A percentile compares a stretch with the other conserved stretches of the same genome.
Conservation (phyloP, 805 yeast genomes). For the Zygosaccharomyces pseudorouxii region DNA sequence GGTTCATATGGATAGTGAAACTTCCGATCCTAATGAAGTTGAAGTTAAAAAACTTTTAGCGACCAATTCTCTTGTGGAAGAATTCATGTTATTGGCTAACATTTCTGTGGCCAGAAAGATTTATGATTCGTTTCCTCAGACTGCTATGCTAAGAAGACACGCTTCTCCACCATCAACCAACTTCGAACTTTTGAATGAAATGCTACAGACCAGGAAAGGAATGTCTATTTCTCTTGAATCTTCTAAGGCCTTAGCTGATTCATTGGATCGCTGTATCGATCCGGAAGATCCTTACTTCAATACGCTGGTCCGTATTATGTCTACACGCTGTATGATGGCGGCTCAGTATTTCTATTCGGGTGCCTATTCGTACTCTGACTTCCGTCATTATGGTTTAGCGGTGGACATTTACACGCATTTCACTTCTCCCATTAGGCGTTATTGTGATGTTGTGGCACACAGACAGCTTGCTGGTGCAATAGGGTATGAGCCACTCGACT, state of each 20-base stretch:
- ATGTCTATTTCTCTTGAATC: slow-evolving; percentile 74
- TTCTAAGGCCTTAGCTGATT: slow-evolving; percentile 88
- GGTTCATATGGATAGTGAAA: slow-evolving; percentile 94
- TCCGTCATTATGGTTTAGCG: slow-evolving; percentile 95
- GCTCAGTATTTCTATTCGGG: slow-evolving; percentile 97
- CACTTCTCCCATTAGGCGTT: slow-evolving; percentile 96
- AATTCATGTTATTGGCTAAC: slow-evolving; percentile 96
- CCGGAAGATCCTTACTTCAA: slow-evolving; percentile 84
- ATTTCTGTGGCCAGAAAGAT: slow-evolving; percentile 93
- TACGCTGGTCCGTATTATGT: slow-evolving; percentile 90
- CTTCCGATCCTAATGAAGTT: slow-evolving; percentile 93
- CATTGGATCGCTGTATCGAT: slow-evolving; percentile 84
- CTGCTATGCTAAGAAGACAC: slow-evolving; percentile 97
- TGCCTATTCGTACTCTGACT: slow-evolving; percentile 81
- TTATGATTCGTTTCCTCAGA: slow-evolving; percentile 90
- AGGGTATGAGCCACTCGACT: slow-evolving; percentile 79
- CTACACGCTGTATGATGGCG: slow-evolving; percentile 98
- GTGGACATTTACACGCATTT: slow-evolving; percentile 97
- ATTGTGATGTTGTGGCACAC: slow-evolving; percentile 96
- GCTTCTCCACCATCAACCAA: slow-evolving; percentile 96
- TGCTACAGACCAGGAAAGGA: slow-evolving; percentile 75
- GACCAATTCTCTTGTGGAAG: slow-evolving; percentile 95
- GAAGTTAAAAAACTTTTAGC: slow-evolving; percentile 84
- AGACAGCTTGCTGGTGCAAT: slow-evolving; percentile 98
- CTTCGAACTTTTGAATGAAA: slow-evolving; percentile 84